These are phyloP conservation scores for Solanum bulbocastanum DNA, from an alignment of 257 asterid genomes.

Conservation along the genomic window DNA sequence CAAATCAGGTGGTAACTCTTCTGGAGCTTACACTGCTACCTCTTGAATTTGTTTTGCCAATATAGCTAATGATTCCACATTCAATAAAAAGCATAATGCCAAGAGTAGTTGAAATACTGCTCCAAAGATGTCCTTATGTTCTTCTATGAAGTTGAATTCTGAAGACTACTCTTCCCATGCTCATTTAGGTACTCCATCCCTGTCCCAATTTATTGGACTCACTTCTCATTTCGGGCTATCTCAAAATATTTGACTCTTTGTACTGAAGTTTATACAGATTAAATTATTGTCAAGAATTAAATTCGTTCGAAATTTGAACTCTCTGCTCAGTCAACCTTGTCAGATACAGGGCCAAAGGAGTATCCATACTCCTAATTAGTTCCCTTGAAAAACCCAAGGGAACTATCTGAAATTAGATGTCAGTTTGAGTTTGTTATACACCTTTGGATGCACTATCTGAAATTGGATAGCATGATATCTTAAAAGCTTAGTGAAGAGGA, in stretches of 20 bases:
- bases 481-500: background rate
- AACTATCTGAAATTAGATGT: too few relatives aligned
- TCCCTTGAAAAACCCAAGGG: background rate
- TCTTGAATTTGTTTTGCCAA: background rate
- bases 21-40: background rate
- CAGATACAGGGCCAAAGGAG: background rate
- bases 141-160: background rate
- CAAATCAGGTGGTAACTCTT: constrained; percentile 51
- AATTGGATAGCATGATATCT: background rate
- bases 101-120: background rate
- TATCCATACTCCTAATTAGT: background rate
- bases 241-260: background rate
- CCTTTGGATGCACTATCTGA: background rate
- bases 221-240: background rate
- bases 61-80: background rate
- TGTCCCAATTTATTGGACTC: background rate
- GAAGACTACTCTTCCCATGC: background rate
- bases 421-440: background rate
- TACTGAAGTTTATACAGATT: background rate
- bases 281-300: background rate
- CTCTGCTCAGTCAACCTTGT: background rate
- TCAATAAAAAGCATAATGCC: background rate
- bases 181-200: background rate
- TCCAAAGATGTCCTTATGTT: background rate
- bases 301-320: background rate